A percentile compares a stretch with the other conserved stretches of the same genome.
Evolutionary conservation across 2,329 filamentous ascomycete species (phyloP).

Genomic region (Periglandula ipomoeae): DNA sequence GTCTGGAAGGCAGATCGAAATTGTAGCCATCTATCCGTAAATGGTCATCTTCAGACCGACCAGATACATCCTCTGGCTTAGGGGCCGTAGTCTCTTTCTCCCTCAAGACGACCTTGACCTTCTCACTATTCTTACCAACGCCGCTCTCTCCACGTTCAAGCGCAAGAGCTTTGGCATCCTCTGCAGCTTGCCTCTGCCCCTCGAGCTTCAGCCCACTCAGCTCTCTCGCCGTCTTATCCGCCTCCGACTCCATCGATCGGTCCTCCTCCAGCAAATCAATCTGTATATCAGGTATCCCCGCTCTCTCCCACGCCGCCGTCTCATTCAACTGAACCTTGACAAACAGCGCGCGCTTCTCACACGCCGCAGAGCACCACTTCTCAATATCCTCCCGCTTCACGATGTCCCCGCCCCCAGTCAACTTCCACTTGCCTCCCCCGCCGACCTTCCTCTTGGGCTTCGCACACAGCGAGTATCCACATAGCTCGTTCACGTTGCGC

Average conservation of each 20-base stretch:
- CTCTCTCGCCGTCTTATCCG: conserved; percentile 25
- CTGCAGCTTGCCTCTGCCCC: conserved; percentile 29
- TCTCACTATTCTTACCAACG: conserved; percentile 14
- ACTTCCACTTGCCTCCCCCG: conserved; percentile 56
- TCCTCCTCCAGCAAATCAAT: conserved; percentile 63
- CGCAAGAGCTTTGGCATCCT: conserved; percentile 35
- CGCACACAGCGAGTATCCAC: conserved; percentile 76
- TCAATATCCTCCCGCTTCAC: conserved; percentile 65
- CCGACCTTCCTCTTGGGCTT: conserved; percentile 49
- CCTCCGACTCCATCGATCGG: conserved; percentile 36
- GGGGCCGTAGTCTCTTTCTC: conserved; percentile 35
- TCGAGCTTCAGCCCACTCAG: conserved; percentile 35
- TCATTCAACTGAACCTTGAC: conserved; percentile 82
- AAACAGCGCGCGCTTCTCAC: conserved; percentile 72
- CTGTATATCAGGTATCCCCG: conserved; percentile 43
- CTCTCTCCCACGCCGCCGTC: conserved; percentile 76
- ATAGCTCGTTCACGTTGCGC: conserved; percentile 72
- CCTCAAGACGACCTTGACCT: conserved; percentile 38
- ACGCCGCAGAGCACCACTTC: conserved; percentile 78
- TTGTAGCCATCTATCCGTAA: conserved; percentile 43
- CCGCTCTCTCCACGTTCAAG: conserved; percentile 36
- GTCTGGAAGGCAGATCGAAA: conserved; percentile 21
- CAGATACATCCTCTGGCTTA: conserved; percentile 13
- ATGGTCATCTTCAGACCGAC: conserved; percentile 30
- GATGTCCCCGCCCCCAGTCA: conserved; percentile 48